Base-by-base conservation (phyloP, 2,329 filamentous ascomycete species). In the Aspergillus sp. region DNA sequence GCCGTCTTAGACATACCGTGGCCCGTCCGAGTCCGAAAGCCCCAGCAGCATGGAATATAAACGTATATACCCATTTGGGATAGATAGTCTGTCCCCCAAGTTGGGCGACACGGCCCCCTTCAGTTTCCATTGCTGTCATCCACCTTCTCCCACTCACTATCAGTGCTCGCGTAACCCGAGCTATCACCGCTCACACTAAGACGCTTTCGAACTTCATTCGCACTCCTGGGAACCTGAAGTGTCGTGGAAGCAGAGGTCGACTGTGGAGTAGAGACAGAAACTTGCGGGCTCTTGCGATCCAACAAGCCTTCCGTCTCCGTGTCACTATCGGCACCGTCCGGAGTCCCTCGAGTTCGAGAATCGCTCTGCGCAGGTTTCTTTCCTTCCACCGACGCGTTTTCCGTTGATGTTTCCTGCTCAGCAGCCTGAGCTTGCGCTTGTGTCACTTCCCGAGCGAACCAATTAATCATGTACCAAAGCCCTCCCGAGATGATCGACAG, bases 111-210 rank as follows among this genome's bases (percentile, higher is more conserved):
- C 47, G 9, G 25, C 31, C 38, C n/a, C 46, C 47, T 51, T 49
- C 52, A 56, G 45, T 45, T 49, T 28, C 47, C 55, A 54, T 61
- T 63, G 43, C 43, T 68, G 28, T 71, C 70, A 23, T 91, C 92
- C 4, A 98, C 90, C 82, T 95, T 96, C 82, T 97, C 94, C 94
- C 94, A 98, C 79, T 98, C 94, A 72, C 94, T 94, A 80, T 98
- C 94, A 4, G 93, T 97, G 78, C 92, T 94, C 64, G 83, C 72
- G 66, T 86, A 84, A 11, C 83, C 84, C n/a, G 79, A 81, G 57
- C 74, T 82, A 57, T 83, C 82, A 59, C 82, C 82, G 11, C 79
- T 76, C 59, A 78, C 69, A 64, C 74, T 80, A 69, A 71, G 76
- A 61, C 80, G 76, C 72, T 81, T 82, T 73, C 78, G 79, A 64